These are phyloP conservation scores for Pulveroboletus frians DNA, from an alignment of 768 basidiomycete genomes.

Conservation along the genomic window DNA sequence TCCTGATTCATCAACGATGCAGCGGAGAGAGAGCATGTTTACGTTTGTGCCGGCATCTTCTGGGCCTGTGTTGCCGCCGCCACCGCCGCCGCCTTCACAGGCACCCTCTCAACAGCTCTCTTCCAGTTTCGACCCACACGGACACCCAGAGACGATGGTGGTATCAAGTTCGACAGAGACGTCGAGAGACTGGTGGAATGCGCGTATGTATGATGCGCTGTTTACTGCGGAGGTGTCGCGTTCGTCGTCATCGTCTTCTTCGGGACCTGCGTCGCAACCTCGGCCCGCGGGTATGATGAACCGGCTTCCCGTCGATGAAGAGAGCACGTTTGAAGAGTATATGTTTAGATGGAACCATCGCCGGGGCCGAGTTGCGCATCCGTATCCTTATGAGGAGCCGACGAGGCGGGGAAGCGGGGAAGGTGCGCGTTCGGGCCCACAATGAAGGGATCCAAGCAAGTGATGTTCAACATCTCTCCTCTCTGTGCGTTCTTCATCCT, in stretches of 20 bases:
- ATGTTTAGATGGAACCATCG: conserved; percentile 13
- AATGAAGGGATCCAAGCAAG: not conserved
- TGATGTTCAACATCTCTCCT: not conserved
- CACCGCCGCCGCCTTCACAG: not conserved
- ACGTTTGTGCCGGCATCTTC: conserved; percentile 7
- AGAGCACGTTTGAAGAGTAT: conserved; percentile 13
- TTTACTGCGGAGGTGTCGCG: conserved; percentile 10
- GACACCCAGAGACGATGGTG: not conserved
- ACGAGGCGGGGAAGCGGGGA: conserved; percentile 5
- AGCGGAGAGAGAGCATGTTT: conserved; percentile 12
- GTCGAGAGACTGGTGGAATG: conserved; percentile 13
- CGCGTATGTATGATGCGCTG: conserved; percentile 8
- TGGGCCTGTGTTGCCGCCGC: not conserved
- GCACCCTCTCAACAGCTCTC: not conserved
- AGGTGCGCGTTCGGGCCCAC: conserved; percentile 6
- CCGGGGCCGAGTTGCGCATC: not conserved
- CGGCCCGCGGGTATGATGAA: conserved; percentile 13
- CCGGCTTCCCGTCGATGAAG: conserved; percentile 21
- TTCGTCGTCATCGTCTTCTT: conserved; percentile 19
- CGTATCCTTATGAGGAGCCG: conserved; percentile 2
- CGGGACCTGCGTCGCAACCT: conserved; percentile 1
- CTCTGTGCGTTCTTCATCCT: not conserved
- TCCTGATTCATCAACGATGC: conserved; percentile 4
- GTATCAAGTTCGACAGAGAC: conserved; percentile 9
- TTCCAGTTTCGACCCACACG: conserved; percentile 4